A percentile compares a stretch with the other conserved stretches of the same genome.
phyloP scores from a whole-genome alignment of 768 basidiomycete genomes.

The Agaricus blazei region DNA sequence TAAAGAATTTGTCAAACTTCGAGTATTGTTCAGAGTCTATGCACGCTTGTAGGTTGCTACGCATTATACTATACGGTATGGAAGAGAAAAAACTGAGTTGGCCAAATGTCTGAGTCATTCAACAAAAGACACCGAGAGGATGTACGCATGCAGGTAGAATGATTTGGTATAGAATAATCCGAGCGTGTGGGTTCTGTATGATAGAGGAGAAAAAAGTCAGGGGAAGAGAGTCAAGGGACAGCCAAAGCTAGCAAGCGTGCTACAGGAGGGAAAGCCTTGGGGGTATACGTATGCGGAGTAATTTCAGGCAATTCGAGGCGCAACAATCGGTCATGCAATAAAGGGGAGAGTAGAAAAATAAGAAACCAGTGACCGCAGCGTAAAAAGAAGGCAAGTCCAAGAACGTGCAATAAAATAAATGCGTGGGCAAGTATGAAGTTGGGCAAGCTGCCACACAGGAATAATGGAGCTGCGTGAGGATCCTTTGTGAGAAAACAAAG shows the following conservation, averaged over 20 bases:
- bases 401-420: neutral
- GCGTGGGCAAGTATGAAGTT: constrained; percentile 6
- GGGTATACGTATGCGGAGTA: constrained; percentile 3
- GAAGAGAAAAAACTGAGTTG: neutral
- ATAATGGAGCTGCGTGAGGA: neutral
- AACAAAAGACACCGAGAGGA: neutral
- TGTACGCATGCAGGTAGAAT: constrained; percentile 5
- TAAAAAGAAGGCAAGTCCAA: neutral
- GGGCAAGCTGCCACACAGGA: neutral
- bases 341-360: neutral
- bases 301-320: neutral
- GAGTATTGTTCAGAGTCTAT: neutral
- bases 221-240: neutral
- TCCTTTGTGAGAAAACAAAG: neutral
- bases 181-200: constrained; percentile 1
- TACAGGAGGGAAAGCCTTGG: neutral
- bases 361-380: neutral
- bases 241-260: neutral
- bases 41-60: neutral
- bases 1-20: neutral
- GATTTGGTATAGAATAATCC: constrained; percentile 11
- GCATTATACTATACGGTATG: neutral
- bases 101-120: neutral
- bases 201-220: neutral
- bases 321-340: neutral